Conservation (phyloP, 495 filamentous ascomycete species). For the Penicillium salamii region DNA sequence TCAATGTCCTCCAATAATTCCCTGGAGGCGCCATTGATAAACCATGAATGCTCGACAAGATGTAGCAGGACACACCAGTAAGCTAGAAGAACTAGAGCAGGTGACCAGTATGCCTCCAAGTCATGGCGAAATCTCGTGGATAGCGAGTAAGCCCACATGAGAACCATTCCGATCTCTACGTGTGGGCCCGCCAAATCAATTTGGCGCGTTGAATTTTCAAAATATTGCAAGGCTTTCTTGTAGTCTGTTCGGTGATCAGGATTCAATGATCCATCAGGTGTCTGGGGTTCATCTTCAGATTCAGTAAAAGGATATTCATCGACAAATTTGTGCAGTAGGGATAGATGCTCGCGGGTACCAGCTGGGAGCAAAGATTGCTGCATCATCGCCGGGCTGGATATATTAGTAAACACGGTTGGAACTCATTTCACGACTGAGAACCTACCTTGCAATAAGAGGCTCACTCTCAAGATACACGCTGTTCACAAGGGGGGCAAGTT, state of each 20-base stretch:
- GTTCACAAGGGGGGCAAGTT: slow-evolving; percentile 19
- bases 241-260: slow-evolving; percentile 17
- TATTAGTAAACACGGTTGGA: not conserved
- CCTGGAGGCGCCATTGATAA: slow-evolving; percentile 30
- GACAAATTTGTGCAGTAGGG: slow-evolving; percentile 15
- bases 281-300: slow-evolving; percentile 3
- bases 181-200: slow-evolving; percentile 20
- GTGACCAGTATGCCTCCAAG: slow-evolving; percentile 41
- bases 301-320: slow-evolving; percentile 16
- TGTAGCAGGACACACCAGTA: slow-evolving; percentile 42
- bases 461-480: slow-evolving; percentile 17
- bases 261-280: not conserved
- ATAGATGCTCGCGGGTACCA: slow-evolving; percentile 14
- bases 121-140: slow-evolving; percentile 42
- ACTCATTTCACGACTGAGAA: not conserved
- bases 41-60: slow-evolving; percentile 39
- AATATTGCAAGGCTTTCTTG: slow-evolving; percentile 6
- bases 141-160: slow-evolving; percentile 42
- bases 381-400: slow-evolving; percentile 3
- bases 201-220: slow-evolving; percentile 12
- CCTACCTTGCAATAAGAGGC: slow-evolving; percentile 16
- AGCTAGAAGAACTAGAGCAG: slow-evolving; percentile 43
- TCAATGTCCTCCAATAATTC: slow-evolving; percentile 25
- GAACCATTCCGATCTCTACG: slow-evolving; percentile 18
- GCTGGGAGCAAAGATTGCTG: slow-evolving; percentile 20